Conservation (phyloP, 2,329 filamentous ascomycete genomes). For the Fusarium euwallaceae region DNA sequence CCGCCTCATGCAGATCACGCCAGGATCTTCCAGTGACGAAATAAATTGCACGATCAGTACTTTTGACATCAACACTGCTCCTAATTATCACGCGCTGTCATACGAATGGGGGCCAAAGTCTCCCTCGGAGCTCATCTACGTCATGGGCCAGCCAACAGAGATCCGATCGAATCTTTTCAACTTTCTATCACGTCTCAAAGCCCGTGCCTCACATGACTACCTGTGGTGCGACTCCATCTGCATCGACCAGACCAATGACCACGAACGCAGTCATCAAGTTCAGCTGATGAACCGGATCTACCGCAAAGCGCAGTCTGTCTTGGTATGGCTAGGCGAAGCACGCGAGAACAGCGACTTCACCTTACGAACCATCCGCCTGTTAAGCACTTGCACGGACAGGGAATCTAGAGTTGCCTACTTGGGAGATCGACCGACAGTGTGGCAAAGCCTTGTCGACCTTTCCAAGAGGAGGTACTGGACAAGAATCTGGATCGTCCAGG, state of each 20-base stretch:
- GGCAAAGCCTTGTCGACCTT: neutral
- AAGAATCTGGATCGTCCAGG: neutral
- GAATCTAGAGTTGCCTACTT: neutral
- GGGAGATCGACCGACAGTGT: neutral
- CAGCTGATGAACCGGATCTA: neutral
- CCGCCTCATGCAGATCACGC: neutral
- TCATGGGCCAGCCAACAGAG: neutral
- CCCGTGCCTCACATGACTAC: neutral
- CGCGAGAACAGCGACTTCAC: neutral
- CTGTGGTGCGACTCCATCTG: neutral
- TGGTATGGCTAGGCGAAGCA: neutral
- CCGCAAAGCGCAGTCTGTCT: neutral
- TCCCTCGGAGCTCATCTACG: neutral
- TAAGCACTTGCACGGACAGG: neutral
- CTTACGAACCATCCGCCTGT: neutral
- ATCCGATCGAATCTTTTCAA: neutral
- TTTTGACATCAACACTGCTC: neutral
- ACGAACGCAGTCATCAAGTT: neutral
- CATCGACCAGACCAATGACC: neutral
- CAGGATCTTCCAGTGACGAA: neutral
- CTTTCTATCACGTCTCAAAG: neutral
- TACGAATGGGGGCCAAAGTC: neutral
- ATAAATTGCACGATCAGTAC: neutral
- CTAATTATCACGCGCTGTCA: neutral
- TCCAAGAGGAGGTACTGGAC: neutral